Percentiles rank a stretch among this genome's conserved stretches.
These are phyloP conservation scores for Eucalyptus cloeziana DNA, from an alignment of 345 rosid species.

Conservation along the genomic window DNA sequence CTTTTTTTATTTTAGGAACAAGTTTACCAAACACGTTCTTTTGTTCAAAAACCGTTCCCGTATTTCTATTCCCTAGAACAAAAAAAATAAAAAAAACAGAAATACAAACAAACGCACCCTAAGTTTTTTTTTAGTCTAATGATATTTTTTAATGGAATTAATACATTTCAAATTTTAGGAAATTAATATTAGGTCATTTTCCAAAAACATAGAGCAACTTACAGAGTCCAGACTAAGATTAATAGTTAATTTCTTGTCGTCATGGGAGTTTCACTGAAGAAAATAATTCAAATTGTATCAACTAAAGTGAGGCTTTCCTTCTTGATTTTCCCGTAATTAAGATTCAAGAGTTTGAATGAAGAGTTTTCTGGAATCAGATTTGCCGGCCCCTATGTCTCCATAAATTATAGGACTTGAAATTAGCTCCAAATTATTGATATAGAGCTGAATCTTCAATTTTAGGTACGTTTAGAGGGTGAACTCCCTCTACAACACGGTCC, in stretches of 20 bases:
- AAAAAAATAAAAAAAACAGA: too few species aligned
- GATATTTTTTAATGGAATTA: neutral
- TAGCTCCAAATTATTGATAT: neutral
- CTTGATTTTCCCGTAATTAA: neutral
- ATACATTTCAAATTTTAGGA: neutral
- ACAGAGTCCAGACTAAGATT: neutral
- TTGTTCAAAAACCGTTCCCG: too few species aligned
- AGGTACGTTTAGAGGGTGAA: neutral
- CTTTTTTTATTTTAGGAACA: too few species aligned
- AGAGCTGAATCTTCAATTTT: neutral
- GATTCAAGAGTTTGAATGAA: neutral
- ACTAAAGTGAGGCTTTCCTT: neutral
- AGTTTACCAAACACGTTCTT: too few species aligned
- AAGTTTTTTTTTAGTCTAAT: too few species aligned
- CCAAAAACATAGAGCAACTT: neutral
- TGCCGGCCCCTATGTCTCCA: neutral
- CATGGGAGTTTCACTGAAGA: neutral
- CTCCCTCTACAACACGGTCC: accelerated
- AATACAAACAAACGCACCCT: too few species aligned
- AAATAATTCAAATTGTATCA: neutral
- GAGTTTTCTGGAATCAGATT: neutral
- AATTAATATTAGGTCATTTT: neutral
- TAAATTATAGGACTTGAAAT: neutral
- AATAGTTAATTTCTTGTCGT: too few species aligned
- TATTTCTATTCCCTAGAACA: too few species aligned